phyloP scores from a whole-genome alignment of 1,284 basidiomycete genomes.

The Heterobasidion annosum region DNA sequence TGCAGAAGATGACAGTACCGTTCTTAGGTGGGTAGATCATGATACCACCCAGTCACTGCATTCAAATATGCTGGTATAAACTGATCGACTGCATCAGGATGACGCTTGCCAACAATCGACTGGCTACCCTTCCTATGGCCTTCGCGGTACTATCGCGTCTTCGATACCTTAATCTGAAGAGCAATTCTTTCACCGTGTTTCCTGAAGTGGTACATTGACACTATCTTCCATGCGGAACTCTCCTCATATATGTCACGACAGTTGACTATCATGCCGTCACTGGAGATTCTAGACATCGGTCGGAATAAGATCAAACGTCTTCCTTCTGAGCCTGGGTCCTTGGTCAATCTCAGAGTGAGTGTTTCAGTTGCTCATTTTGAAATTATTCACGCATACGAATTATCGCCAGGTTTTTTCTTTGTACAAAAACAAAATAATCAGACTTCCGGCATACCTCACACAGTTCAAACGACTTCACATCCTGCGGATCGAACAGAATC shows the following conservation, averaged over 20 bases:
- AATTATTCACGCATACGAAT: neutral
- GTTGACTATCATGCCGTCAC: conserved; percentile 78
- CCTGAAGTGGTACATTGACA: conserved; percentile 71
- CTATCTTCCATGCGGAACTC: neutral
- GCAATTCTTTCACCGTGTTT: conserved; percentile 79
- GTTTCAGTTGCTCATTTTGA: neutral
- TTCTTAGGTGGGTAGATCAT: conserved; percentile 54
- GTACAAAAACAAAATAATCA: conserved; percentile 76
- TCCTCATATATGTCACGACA: conserved; percentile 20
- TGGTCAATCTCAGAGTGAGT: conserved; percentile 69
- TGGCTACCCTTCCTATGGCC: conserved; percentile 72
- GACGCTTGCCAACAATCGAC: conserved; percentile 80
- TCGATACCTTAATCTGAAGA: conserved; percentile 90
- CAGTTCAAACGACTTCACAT: conserved; percentile 72
- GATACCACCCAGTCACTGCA: neutral
- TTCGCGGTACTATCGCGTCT: conserved; percentile 74
- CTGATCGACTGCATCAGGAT: conserved; percentile 40
- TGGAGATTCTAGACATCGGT: conserved; percentile 94
- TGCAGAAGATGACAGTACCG: conserved; percentile 41
- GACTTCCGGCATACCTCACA: conserved; percentile 73
- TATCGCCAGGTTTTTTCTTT: conserved; percentile 74
- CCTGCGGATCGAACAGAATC: conserved; percentile 86
- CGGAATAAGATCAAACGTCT: conserved; percentile 84
- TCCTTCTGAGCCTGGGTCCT: conserved; percentile 73
- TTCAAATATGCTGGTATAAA: no score